phyloP scores from a whole-genome alignment of 441 rosid genomes.

The Pelargonium australe region DNA sequence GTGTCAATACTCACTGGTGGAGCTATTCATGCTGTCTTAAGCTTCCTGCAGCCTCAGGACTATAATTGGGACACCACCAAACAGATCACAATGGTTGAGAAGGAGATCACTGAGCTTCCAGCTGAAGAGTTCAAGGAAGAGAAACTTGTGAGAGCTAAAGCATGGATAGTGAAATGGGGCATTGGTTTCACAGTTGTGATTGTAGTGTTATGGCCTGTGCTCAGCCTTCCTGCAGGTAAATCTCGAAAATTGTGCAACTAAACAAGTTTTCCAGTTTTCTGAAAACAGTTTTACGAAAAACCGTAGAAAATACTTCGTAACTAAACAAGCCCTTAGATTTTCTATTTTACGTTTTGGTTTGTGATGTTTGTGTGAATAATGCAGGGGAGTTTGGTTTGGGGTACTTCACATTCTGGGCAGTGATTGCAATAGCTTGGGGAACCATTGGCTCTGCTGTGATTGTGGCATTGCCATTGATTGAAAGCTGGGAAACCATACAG shows the following conservation, averaged over 20 bases:
- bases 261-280: constrained; percentile 10
- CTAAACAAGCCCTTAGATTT: too few species aligned
- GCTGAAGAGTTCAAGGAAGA: constrained; percentile 72
- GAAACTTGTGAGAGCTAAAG: constrained; percentile 55
- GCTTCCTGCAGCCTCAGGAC: constrained; percentile 62
- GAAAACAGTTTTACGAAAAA: not conserved
- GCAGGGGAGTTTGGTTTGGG: constrained; percentile 61
- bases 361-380: not conserved
- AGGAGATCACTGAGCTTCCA: constrained; percentile 40
- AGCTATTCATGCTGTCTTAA: constrained; percentile 59
- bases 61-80: constrained; percentile 79
- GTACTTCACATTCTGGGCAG: constrained; percentile 87
- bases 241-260: too few species aligned
- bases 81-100: constrained; percentile 74
- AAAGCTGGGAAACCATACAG: constrained; percentile 70
- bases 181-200: constrained; percentile 60
- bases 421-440: constrained; percentile 80
- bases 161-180: constrained; percentile 89
- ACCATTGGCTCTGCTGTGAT: constrained; percentile 63
- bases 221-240: constrained; percentile 78
- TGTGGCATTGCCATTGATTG: constrained; percentile 58
- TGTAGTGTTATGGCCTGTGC: constrained; percentile 70
- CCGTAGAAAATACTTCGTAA: too few species aligned
- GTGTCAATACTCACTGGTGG: constrained; percentile 76
- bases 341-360: not conserved